A percentile compares a stretch with the other conserved stretches of the same genome.
Evolutionary conservation across 345 rosid genomes (phyloP).

Genomic region (Aquilaria sinensis): DNA sequence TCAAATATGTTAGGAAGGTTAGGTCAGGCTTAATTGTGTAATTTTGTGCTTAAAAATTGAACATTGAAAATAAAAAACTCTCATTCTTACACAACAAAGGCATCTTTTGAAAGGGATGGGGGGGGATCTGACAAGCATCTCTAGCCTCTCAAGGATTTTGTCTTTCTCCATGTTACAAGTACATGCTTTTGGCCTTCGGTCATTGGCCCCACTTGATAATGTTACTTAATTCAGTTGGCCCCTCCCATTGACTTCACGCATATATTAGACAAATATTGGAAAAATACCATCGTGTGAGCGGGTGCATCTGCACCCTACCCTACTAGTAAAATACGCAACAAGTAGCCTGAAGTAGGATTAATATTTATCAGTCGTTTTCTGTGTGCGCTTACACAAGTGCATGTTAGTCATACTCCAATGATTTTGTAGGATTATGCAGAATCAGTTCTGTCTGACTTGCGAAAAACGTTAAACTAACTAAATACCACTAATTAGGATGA

Average conservation of each 20-base stretch:
- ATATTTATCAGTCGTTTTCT: background rate
- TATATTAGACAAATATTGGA: background rate
- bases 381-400: background rate
- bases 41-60: background rate
- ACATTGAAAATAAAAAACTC: too few species aligned
- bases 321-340: background rate
- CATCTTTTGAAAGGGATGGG: background rate
- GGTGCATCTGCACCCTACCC: background rate
- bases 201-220: background rate
- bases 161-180: background rate
- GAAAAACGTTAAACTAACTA: too few species aligned
- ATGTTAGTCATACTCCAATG: background rate
- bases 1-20: background rate
- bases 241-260: constrained; percentile 6
- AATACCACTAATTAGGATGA: too few species aligned
- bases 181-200: too few species aligned
- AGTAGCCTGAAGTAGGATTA: background rate
- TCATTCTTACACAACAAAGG: too few species aligned
- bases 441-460: background rate
- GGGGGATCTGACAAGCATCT: background rate
- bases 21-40: background rate
- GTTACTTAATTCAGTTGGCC: background rate
- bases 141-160: background rate
- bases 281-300: background rate
- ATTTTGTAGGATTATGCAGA: background rate